Evolutionary conservation across 2,329 filamentous ascomycete species (phyloP).

Genomic region (Teratosphaeria nubilosa): DNA sequence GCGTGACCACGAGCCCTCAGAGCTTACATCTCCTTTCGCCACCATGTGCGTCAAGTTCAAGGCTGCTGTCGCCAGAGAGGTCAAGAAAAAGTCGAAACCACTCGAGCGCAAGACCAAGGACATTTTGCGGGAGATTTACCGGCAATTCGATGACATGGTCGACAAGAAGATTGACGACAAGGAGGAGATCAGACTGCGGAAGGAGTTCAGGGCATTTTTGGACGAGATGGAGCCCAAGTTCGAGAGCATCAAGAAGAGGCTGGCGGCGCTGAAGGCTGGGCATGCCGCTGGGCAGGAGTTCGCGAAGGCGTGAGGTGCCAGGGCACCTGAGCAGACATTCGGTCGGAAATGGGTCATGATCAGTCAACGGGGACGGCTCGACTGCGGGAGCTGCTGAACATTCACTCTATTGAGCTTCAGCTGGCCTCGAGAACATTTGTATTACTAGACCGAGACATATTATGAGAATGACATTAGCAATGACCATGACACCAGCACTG

Average conservation of each 20-base stretch:
- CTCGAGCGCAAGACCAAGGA: not conserved
- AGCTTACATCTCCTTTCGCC: not conserved
- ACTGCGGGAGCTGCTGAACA: not conserved
- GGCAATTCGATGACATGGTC: not conserved
- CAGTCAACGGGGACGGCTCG: not conserved
- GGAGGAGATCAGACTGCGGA: not conserved
- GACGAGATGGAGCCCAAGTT: constrained; percentile 1
- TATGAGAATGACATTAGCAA: not conserved
- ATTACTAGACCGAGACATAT: not conserved
- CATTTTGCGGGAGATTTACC: not conserved
- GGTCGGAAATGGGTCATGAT: too few species aligned
- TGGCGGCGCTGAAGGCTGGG: constrained; percentile 6
- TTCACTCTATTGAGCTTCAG: not conserved
- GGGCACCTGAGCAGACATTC: not conserved
- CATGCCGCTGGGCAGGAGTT: not conserved
- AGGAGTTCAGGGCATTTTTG: constrained; percentile 7
- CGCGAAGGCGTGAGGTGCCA: not conserved
- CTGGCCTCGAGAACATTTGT: not conserved
- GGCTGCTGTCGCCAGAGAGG: not conserved
- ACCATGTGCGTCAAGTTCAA: not conserved
- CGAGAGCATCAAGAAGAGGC: constrained; percentile 2
- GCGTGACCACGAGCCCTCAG: too few species aligned
- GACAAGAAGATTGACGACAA: not conserved
- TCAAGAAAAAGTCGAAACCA: too few species aligned
- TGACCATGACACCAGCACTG: not conserved